These are phyloP conservation scores for Fusarium lyarnte DNA, from an alignment of 2,329 filamentous ascomycete genomes.

Conservation along the genomic window DNA sequence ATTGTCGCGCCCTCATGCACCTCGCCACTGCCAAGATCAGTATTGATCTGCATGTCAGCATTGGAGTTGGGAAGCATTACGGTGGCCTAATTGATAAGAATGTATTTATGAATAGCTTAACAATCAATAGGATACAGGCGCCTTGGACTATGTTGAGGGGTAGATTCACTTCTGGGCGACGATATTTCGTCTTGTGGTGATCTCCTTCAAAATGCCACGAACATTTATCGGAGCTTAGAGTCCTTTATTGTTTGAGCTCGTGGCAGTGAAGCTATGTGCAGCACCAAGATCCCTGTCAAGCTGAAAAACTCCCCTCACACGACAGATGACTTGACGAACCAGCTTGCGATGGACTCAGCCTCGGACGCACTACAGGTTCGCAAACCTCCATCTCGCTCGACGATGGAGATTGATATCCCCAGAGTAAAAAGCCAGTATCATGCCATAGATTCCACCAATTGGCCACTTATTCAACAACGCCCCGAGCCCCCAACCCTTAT, in stretches of 20 bases:
- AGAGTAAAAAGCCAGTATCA: constrained; percentile 28
- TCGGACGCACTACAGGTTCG: not conserved
- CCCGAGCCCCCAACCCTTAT: not conserved
- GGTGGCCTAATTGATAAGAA: rapidly evolving
- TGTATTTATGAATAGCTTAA: not conserved
- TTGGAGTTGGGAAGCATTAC: not conserved
- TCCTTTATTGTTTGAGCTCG: not conserved
- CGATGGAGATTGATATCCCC: constrained; percentile 32
- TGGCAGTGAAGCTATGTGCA: not conserved
- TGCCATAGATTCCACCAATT: constrained; percentile 35
- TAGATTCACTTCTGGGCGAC: too few species aligned
- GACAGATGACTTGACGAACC: too few species aligned
- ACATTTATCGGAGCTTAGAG: too few species aligned
- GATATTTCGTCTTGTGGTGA: too few species aligned
- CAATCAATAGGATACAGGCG: too few species aligned
- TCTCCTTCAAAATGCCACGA: rapidly evolving
- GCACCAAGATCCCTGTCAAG: not conserved
- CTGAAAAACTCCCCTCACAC: not conserved
- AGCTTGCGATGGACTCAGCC: rapidly evolving
- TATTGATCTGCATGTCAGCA: not conserved
- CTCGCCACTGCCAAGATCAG: not conserved
- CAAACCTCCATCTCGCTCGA: constrained; percentile 18
- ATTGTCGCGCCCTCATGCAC: not conserved
- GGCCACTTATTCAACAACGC: constrained; percentile 27
- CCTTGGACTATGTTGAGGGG: not conserved